These are phyloP conservation scores for Fragaria nilgerrensis DNA, from an alignment of 306 rosid species.

Conservation along the genomic window DNA sequence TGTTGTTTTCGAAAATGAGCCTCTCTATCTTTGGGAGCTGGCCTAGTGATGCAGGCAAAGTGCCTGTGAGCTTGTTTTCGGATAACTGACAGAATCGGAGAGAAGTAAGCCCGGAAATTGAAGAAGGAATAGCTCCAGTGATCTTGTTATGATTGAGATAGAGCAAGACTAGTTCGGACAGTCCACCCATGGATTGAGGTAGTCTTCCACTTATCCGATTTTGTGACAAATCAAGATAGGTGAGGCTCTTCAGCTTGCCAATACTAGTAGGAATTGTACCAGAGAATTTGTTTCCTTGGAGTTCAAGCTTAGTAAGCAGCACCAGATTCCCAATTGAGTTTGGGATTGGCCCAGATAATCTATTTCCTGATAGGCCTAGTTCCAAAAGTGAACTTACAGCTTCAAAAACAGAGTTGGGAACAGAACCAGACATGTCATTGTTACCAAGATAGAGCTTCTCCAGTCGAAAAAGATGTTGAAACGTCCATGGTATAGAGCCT, in stretches of 20 bases:
- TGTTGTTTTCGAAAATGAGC: conserved; percentile 53
- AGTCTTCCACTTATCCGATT: conserved; percentile 48
- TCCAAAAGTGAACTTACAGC: conserved; percentile 41
- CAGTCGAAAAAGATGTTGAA: conserved; percentile 30
- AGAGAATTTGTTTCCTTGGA: conserved; percentile 44
- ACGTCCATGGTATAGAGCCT: conserved; percentile 37
- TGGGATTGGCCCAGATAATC: conserved; percentile 45
- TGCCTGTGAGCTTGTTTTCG: conserved; percentile 42
- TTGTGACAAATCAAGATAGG: conserved; percentile 47
- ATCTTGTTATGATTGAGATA: conserved; percentile 52
- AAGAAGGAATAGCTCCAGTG: conserved; percentile 47
- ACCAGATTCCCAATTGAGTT: conserved; percentile 39
- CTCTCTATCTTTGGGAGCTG: conserved; percentile 43
- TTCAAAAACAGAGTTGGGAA: conserved; percentile 34
- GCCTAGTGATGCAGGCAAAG: conserved; percentile 54
- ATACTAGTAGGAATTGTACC: conserved; percentile 40
- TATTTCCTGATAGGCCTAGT: conserved; percentile 48
- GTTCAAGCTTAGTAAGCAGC: conserved; percentile 38
- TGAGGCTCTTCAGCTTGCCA: conserved; percentile 45
- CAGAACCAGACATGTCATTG: conserved; percentile 39
- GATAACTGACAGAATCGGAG: conserved; percentile 41
- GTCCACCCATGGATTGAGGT: conserved; percentile 49
- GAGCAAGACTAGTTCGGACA: conserved; percentile 36
- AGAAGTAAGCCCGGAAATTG: conserved; percentile 49
- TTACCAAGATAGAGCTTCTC: conserved; percentile 44